Evolutionary conservation across 2,329 filamentous ascomycete species (phyloP), one percentile per base, ranked within the genome.

Genomic region (Colletotrichum paranaense): DNA sequence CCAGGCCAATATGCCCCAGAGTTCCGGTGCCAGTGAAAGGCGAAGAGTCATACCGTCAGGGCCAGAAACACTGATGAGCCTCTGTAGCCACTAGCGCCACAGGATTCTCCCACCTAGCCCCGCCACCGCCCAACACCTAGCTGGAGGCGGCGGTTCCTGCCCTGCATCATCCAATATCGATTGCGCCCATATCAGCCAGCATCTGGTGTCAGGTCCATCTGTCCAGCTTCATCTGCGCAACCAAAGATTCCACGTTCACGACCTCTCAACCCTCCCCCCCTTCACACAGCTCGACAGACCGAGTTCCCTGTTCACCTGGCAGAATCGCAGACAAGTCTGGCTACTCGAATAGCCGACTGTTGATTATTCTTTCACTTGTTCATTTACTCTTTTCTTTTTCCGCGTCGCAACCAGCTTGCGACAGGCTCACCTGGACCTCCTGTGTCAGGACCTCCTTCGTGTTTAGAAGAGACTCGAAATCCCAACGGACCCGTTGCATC

Each of bases 211-310:
- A 60, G 55, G 60, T 62, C 55, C 55, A 73, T 62, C 46, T 42
- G 55, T 70, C 66, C 67, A 73, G 70, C 70, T 73, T 70, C 70
- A 73, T 38, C 70, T 64, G 60, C 66, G 53, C 70, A 69, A 66
- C 55, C 56, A 26, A 56, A 62, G 55, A 62, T 65, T 57, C 46
- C 60, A 35, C 63, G 46, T 60, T 56, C 38, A 19, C 62, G 30
- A 65, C 62, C 49, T 65, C 62, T 56, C 53, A 24, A 65, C 26
- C 62, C 62, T 73, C 58, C 28, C 71, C 49, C 55, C 59, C 70
- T 67, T 71, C 68, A 75, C 74, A 75, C 74, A 75, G 68, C 74
- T 75, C 74, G 72, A 75, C 72, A 68, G 72, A 49, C 67, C 72
- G 74, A 74, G 74, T 64, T 75, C 74, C 74, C 74, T 75, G 74